Evolutionary conservation across 495 filamentous ascomycete genomes (phyloP).

Genomic region (Aspergillus panamensis): DNA sequence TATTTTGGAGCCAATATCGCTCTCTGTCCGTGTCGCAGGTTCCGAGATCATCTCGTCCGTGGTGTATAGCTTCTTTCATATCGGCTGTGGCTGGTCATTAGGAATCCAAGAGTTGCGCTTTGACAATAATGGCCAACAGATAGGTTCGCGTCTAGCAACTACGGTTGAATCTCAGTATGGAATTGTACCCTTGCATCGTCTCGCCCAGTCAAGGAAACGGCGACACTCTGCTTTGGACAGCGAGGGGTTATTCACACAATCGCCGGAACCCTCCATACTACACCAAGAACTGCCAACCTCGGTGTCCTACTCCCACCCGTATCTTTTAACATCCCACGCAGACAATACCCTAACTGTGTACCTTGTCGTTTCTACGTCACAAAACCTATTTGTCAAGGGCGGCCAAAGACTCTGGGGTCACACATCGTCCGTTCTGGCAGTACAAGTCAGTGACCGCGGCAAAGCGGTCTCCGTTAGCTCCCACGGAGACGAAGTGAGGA

Average conservation of each 20-base stretch:
- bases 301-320: constrained; percentile 86
- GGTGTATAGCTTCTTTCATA: constrained; percentile 65
- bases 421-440: constrained; percentile 83
- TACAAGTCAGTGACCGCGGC: constrained; percentile 80
- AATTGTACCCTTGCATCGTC: constrained; percentile 36
- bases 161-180: constrained; percentile 44
- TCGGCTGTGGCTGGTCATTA: constrained; percentile 72
- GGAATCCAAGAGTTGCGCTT: constrained; percentile 86
- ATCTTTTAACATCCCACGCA: constrained; percentile 79
- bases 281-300: constrained; percentile 58
- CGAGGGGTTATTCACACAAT: not conserved
- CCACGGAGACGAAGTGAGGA: constrained; percentile 77
- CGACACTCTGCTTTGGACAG: constrained; percentile 14
- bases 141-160: constrained; percentile 53
- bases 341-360: constrained; percentile 93
- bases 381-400: constrained; percentile 63
- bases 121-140: constrained; percentile 46
- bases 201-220: constrained; percentile 33
- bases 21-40: constrained; percentile 65
- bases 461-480: constrained; percentile 87
- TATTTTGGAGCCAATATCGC: constrained; percentile 70
- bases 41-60: constrained; percentile 70
- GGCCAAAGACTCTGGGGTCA: constrained; percentile 89
- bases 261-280: constrained; percentile 32
- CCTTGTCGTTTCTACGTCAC: constrained; percentile 70